A percentile compares a stretch with the other conserved stretches of the same genome.
Conservation (phyloP, 108 stramenopile species). For the Pelagomonas calceolata region DNA sequence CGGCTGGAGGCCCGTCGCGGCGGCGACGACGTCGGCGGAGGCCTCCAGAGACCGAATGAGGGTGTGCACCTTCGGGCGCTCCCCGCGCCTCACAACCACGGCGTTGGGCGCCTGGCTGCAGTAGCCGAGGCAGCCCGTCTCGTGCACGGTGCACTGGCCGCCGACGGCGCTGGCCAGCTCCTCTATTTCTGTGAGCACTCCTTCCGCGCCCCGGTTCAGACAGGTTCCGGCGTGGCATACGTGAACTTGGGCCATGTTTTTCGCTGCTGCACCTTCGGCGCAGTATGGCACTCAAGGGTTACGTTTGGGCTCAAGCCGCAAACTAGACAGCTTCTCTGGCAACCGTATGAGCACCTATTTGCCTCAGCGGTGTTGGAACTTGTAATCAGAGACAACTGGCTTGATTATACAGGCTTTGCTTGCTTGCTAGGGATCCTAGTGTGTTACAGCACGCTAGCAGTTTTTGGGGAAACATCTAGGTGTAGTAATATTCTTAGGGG, state of each 20-base stretch:
- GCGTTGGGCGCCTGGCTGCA: slow-evolving; percentile 18
- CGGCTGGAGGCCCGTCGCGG: slow-evolving; percentile 6
- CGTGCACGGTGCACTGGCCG: background rate
- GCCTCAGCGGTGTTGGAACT: no score
- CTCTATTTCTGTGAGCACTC: slow-evolving; percentile 12
- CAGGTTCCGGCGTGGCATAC: slow-evolving; percentile 18
- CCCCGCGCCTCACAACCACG: background rate
- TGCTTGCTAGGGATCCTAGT: no score
- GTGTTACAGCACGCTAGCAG: no score
- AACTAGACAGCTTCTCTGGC: no score
- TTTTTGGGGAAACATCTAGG: no score
- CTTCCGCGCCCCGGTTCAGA: slow-evolving; percentile 2
- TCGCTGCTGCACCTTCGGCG: no score
- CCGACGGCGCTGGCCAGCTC: slow-evolving; percentile 8
- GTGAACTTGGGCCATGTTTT: background rate
- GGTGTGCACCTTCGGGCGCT: background rate
- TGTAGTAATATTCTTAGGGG: no score
- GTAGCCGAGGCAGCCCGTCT: slow-evolving; percentile 13
- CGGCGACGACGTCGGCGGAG: slow-evolving; percentile 8
- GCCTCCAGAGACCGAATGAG: slow-evolving; percentile 8
- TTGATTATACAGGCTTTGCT: no score
- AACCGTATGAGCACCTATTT: no score
- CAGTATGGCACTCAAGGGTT: no score
- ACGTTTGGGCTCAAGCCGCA: no score
- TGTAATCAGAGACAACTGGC: no score